phyloP scores from a whole-genome alignment of 2,329 filamentous ascomycete species.

The Ceratocystis harringtonii region DNA sequence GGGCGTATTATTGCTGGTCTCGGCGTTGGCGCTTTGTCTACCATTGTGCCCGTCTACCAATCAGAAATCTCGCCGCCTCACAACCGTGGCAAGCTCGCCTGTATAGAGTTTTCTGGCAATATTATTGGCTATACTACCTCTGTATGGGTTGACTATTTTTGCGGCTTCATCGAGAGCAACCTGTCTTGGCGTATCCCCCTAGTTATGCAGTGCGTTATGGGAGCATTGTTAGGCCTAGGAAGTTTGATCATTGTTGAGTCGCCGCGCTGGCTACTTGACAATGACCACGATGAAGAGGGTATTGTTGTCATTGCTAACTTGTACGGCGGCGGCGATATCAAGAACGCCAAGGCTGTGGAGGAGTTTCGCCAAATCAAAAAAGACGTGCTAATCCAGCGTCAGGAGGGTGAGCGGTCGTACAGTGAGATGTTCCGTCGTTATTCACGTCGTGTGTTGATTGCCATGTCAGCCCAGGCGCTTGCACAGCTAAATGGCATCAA shows the following conservation, averaged over 20 bases:
- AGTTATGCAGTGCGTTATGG: slow-evolving; percentile 90
- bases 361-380: slow-evolving; percentile 99
- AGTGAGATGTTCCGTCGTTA: slow-evolving; percentile 90
- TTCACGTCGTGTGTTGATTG: slow-evolving; percentile 83
- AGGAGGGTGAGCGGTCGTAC: slow-evolving; percentile 89
- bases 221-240: slow-evolving; percentile 65
- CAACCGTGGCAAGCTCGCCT: slow-evolving; percentile 86
- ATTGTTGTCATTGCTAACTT: slow-evolving; percentile 97
- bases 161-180: slow-evolving; percentile 72
- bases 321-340: slow-evolving; percentile 89
- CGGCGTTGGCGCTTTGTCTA: slow-evolving; percentile 75
- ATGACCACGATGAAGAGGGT: slow-evolving; percentile 94
- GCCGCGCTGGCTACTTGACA: slow-evolving; percentile 92
- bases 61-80: slow-evolving; percentile 93
- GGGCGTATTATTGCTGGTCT: slow-evolving; percentile 74
- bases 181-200: slow-evolving; percentile 84
- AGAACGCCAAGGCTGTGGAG: slow-evolving; percentile 79
- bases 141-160: slow-evolving; percentile 98
- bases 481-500: slow-evolving; percentile 98
- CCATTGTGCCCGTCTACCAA: slow-evolving; percentile 86
- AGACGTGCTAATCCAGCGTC: slow-evolving; percentile 80
- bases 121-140: slow-evolving; percentile 91
- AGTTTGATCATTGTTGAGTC: slow-evolving; percentile 93
- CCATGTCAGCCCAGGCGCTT: slow-evolving; percentile 93
- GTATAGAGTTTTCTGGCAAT: slow-evolving; percentile 96